These are phyloP conservation scores for Beta corolliflora DNA, from an alignment of 179 eudicot species.

Conservation along the genomic window DNA sequence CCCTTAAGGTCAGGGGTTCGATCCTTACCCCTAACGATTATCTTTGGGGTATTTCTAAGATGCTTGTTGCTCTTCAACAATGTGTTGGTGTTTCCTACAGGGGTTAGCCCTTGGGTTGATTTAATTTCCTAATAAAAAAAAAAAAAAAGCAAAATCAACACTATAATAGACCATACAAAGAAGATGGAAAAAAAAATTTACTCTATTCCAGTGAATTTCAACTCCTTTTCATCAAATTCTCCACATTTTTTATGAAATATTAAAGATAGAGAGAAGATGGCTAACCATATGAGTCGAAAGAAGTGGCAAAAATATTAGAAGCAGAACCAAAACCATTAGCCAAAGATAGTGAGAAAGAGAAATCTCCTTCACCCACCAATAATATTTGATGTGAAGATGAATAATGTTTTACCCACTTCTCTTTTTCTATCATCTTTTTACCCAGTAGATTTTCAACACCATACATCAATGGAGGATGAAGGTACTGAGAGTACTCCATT, in stretches of 20 bases:
- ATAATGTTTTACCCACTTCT: slow-evolving; percentile 26
- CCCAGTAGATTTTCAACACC: neutral
- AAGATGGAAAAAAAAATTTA: neutral
- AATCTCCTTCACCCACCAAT: slow-evolving; percentile 31
- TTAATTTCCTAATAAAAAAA: too few relatives aligned
- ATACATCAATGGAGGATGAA: neutral
- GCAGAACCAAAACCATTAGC: slow-evolving; percentile 26
- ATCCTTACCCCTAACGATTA: too few relatives aligned
- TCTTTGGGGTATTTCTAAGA: too few relatives aligned
- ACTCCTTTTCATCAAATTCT: neutral
- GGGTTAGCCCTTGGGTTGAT: too few relatives aligned
- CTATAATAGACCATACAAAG: neutral
- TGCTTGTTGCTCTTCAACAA: too few relatives aligned
- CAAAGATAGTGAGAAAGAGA: slow-evolving; percentile 25
- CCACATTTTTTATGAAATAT: neutral
- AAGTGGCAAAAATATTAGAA: slow-evolving; percentile 20
- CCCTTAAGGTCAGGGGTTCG: too few relatives aligned
- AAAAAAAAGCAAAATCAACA: neutral
- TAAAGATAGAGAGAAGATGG: neutral
- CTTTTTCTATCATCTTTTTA: slow-evolving; percentile 6
- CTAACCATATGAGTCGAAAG: slow-evolving; percentile 18
- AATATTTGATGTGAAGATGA: slow-evolving; percentile 23
- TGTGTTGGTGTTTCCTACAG: too few relatives aligned
- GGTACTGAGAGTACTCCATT: slow-evolving; percentile 1
- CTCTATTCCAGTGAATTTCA: neutral